Conservation (phyloP, 2,329 filamentous ascomycete genomes). For the Colletotrichum tropicicola region DNA sequence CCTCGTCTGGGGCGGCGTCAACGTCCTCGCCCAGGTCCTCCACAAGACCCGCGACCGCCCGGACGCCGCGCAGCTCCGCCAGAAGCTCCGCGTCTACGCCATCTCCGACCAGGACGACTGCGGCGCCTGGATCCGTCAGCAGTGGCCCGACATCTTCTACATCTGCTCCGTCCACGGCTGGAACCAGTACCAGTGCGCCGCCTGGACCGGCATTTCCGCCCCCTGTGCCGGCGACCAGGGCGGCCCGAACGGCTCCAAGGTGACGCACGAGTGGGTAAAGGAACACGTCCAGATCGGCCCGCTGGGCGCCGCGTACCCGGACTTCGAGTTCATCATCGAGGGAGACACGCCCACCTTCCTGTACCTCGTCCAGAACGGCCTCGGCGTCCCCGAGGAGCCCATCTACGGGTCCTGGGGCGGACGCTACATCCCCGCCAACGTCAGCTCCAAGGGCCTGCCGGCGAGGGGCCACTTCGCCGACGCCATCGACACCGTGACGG, state of each 20-base stretch:
- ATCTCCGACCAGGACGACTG: conserved; percentile 70
- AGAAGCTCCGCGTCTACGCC: conserved; percentile 59
- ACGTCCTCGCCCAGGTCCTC: conserved; percentile 59
- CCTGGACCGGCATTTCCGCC: conserved; percentile 63
- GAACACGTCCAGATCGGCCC: conserved; percentile 60
- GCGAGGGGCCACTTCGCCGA: conserved; percentile 38
- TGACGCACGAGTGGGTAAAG: conserved; percentile 60
- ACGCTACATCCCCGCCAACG: conserved; percentile 48
- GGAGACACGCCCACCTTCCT: conserved; percentile 61
- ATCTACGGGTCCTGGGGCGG: conserved; percentile 60
- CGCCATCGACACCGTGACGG: conserved; percentile 38
- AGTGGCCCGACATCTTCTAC: conserved; percentile 64
- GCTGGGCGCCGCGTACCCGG: conserved; percentile 53
- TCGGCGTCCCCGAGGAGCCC: conserved; percentile 55
- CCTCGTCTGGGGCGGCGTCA: conserved; percentile 62
- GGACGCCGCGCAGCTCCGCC: conserved; percentile 45
- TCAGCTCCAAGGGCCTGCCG: conserved; percentile 32
- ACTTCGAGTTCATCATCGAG: conserved; percentile 61
- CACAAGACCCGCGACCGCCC: conserved; percentile 42
- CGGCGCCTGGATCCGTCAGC: conserved; percentile 62
- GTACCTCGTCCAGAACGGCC: conserved; percentile 57
- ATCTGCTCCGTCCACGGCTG: conserved; percentile 64
- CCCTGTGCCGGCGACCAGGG: conserved; percentile 53
- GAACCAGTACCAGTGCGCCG: conserved; percentile 61
- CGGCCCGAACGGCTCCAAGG: conserved; percentile 53